Base-by-base conservation (phyloP, 495 filamentous ascomycete species). In the Aspergillus sparsus region DNA sequence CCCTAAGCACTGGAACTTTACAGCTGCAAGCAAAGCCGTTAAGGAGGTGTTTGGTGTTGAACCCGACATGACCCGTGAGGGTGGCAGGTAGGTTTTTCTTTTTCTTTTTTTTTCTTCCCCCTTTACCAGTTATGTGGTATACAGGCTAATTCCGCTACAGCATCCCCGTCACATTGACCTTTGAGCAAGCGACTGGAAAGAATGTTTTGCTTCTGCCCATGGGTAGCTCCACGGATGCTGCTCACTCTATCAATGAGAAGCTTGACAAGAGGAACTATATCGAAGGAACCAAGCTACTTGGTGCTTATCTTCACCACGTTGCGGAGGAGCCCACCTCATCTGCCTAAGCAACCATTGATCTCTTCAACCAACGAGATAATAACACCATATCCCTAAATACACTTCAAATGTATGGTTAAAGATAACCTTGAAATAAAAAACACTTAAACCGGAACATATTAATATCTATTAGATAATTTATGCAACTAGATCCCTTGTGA, bases 1-100 rank as follows among this genome's bases (percentile, higher is more conserved):
- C 66, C 95, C 94, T 11, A 93, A 94, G 71, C 94, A 98, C 81
- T 97, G 93, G 92, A 99, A 98, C 81, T 99, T 97, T 76, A 80
- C 82, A 27, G 94, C 94, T 18, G 94, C 94, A 8, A 82, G 86
- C 68, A 97, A 96, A 82, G 94, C 94, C 11, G 92, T 93, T 13
- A 85, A 96, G 78, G 83, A 89, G 44, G 95, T 99, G 21, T 99
- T 91, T 78, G 89, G 89, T 16, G 87, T 94, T 49, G 83, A 93
- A 74, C 94, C 94, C 18, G 94, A 99, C 76, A 86, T 98, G 79
- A 99, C 94, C 36, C 84, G 94, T 47, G 94, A 99, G 77, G 94
- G 94, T 73, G 94, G 94, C 71, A 91, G 85, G 86, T 88, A 77
- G 66, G 84, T 74, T 53, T 7, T 21, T 11, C 31, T 34, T 5